These are phyloP conservation scores for Garcia nutans DNA, from an alignment of 345 rosid species.

Conservation along the genomic window DNA sequence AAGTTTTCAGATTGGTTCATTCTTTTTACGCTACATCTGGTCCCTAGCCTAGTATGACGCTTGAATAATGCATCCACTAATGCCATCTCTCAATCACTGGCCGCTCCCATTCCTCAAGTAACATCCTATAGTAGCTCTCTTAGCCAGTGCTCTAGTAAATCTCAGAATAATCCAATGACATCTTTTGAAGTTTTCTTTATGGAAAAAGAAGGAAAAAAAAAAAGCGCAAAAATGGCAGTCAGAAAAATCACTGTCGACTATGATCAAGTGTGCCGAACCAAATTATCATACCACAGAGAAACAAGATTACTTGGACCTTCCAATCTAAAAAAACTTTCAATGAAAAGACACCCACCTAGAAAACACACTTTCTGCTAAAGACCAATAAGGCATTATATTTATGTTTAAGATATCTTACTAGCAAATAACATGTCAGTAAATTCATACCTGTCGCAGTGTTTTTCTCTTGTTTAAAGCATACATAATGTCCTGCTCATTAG, in stretches of 20 bases:
- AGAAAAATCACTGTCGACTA: neutral
- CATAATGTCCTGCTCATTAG: constrained; percentile 52
- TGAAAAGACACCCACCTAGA: neutral
- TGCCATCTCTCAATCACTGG: neutral
- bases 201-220: neutral
- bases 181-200: neutral
- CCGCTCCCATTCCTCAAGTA: neutral
- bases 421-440: neutral
- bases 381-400: neutral
- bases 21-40: too few species aligned
- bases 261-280: neutral
- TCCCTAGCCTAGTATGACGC: too few species aligned
- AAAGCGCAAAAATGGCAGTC: neutral
- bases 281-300: neutral
- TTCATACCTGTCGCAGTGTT: constrained; percentile 73
- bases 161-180: neutral
- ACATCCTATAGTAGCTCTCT: neutral
- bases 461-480: constrained; percentile 78
- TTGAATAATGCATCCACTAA: too few species aligned
- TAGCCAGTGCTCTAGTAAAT: neutral
- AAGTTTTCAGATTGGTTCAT: too few species aligned
- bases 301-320: neutral
- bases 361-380: neutral
- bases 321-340: neutral
- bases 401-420: neutral